Evolutionary conservation across 805 yeast species (phyloP).

Genomic region (Pichia nakasei): DNA sequence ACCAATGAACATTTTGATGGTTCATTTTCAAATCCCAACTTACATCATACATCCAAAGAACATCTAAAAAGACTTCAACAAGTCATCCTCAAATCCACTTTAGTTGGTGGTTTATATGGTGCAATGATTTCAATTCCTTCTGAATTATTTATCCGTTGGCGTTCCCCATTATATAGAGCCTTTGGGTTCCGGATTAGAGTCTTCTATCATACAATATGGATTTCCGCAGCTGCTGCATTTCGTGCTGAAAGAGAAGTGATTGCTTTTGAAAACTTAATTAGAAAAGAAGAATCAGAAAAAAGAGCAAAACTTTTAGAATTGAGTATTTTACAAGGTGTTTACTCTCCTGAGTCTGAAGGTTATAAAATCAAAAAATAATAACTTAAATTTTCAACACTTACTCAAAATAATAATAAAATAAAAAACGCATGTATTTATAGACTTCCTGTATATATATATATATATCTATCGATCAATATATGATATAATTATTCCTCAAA

Average conservation of each 20-base stretch:
- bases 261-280: conserved; percentile 24
- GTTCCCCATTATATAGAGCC: conserved; percentile 29
- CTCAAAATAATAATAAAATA: too few relatives aligned
- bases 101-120: conserved; percentile 30
- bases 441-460: not conserved
- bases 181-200: conserved; percentile 29
- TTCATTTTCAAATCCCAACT: conserved; percentile 9
- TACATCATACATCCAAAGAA: conserved; percentile 14
- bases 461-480: too few relatives aligned
- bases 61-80: conserved; percentile 20
- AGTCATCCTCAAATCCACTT: conserved; percentile 25
- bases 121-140: conserved; percentile 31
- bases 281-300: conserved; percentile 25
- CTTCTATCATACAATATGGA: conserved; percentile 30
- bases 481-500: not conserved
- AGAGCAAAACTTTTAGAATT: conserved; percentile 26
- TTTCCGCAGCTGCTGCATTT: conserved; percentile 29
- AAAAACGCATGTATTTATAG: too few relatives aligned
- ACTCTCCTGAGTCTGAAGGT: conserved; percentile 24
- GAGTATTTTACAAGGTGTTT: conserved; percentile 26
- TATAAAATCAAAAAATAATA: conserved; percentile 3
- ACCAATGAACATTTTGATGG: not conserved
- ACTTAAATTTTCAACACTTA: too few relatives aligned
- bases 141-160: conserved; percentile 28
- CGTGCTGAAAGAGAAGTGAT: conserved; percentile 29